These are phyloP conservation scores for Cladophialophora chaetospira DNA, from an alignment of 2,329 filamentous ascomycete genomes.

Conservation along the genomic window DNA sequence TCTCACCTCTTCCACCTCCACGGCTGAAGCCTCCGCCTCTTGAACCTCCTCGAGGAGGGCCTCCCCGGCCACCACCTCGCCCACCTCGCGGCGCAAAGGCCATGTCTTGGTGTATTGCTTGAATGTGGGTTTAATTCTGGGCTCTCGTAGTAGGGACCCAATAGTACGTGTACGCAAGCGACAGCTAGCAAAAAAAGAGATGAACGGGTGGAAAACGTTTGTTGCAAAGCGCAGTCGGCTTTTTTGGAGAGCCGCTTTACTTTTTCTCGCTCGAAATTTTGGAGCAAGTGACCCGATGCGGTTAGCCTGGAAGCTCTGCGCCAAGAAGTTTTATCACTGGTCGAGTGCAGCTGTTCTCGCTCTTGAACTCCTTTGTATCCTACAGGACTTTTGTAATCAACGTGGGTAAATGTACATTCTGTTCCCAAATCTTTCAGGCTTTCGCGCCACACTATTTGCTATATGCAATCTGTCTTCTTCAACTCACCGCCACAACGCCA, in stretches of 20 bases:
- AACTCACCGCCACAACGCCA: too few species aligned
- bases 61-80: constrained; percentile 26
- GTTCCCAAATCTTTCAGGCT: too few species aligned
- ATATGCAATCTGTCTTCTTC: too few species aligned
- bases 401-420: too few species aligned
- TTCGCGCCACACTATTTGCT: too few species aligned
- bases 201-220: background rate
- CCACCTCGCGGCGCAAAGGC: constrained; percentile 29
- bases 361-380: too few species aligned
- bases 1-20: constrained; percentile 16
- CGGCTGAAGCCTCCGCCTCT: constrained; percentile 22
- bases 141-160: background rate
- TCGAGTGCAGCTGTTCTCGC: background rate
- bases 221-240: constrained; percentile 4
- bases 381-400: too few species aligned
- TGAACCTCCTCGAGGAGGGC: constrained; percentile 21
- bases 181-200: background rate
- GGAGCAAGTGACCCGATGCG: constrained; percentile 26
- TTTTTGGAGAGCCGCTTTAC: constrained; percentile 12
- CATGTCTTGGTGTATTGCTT: constrained; percentile 13
- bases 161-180: background rate
- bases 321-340: constrained; percentile 21
- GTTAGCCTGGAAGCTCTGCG: constrained; percentile 6
- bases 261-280: constrained; percentile 30
- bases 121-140: background rate